A percentile compares a stretch with the other conserved stretches of the same genome.
Conservation (phyloP, 805 yeast species). For the Candida ficus region DNA sequence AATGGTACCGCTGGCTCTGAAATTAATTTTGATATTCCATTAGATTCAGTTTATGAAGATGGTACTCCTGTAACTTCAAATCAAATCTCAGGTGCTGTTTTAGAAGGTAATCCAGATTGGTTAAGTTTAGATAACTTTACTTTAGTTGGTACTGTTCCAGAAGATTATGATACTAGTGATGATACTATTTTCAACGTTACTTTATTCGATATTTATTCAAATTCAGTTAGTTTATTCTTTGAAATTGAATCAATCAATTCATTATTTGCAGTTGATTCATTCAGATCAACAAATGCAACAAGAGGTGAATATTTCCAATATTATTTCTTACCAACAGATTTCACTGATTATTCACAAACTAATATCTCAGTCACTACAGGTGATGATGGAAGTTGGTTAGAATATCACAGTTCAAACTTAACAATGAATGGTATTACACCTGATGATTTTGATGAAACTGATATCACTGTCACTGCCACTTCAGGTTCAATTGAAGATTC, state of each 20-base stretch:
- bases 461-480: slow-evolving; percentile 37
- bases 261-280: slow-evolving; percentile 47
- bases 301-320: slow-evolving; percentile 55
- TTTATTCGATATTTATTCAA: slow-evolving; percentile 54
- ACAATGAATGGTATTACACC: slow-evolving; percentile 71
- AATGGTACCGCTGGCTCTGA: slow-evolving; percentile 63
- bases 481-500: slow-evolving; percentile 32
- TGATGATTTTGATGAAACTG: slow-evolving; percentile 34
- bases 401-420: slow-evolving; percentile 51
- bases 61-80: slow-evolving; percentile 38
- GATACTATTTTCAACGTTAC: slow-evolving; percentile 42
- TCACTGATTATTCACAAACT: slow-evolving; percentile 50
- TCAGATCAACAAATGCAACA: slow-evolving; percentile 65
- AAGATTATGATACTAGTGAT: slow-evolving; percentile 26
- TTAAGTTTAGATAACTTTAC: slow-evolving; percentile 39
- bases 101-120: slow-evolving; percentile 58
- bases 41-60: slow-evolving; percentile 61
- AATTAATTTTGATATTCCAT: slow-evolving; percentile 56
- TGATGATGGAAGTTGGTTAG: slow-evolving; percentile 54
- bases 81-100: slow-evolving; percentile 50
- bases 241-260: slow-evolving; percentile 47
- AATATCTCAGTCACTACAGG: slow-evolving; percentile 40
- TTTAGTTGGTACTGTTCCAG: slow-evolving; percentile 55
- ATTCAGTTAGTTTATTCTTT: slow-evolving; percentile 54
- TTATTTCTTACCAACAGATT: slow-evolving; percentile 46